Conservation (phyloP, 2,329 filamentous ascomycete species). For the Colletotrichum tanaceti region DNA sequence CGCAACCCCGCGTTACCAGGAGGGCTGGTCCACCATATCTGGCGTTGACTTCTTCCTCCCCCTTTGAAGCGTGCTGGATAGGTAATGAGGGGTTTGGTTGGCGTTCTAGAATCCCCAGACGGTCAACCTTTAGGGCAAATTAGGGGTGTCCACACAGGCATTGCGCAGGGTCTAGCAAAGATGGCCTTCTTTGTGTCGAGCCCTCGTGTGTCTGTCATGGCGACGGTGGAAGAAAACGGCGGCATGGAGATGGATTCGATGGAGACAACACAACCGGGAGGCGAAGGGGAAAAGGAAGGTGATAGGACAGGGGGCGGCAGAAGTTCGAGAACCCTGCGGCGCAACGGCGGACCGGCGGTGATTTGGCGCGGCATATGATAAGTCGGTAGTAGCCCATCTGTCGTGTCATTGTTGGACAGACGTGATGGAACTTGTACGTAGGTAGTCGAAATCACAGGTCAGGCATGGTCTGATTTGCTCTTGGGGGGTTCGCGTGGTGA, state of each 20-base stretch:
- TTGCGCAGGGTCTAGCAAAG: conserved; percentile 13
- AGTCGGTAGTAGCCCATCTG: neutral
- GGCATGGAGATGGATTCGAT: conserved; percentile 16
- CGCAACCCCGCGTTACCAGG: conserved; percentile 40
- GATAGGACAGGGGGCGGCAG: conserved; percentile 2
- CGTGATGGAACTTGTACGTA: conserved; percentile 3
- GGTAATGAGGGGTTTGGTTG: conserved; percentile 7
- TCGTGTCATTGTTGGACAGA: conserved; percentile 1
- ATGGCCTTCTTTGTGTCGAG: conserved; percentile 1
- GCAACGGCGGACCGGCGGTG: conserved; percentile 15
- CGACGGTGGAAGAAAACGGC: conserved; percentile 14
- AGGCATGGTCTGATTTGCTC: neutral
- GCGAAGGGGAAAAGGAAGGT: conserved; percentile 8
- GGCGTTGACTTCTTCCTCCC: neutral
- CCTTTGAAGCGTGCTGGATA: conserved; percentile 14
- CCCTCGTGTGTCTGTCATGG: conserved; percentile 19
- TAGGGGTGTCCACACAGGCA: neutral
- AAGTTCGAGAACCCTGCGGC: conserved; percentile 6
- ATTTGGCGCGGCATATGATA: conserved; percentile 7
- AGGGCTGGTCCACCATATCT: conserved; percentile 36
- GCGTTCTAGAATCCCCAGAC: neutral
- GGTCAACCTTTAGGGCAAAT: neutral
- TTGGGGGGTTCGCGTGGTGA: neutral
- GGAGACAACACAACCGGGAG: neutral
- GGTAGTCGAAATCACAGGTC: conserved; percentile 5